A percentile compares a stretch with the other conserved stretches of the same genome.
phyloP scores from a whole-genome alignment of 306 rosid species.

The Gastrolobium bilobum region DNA sequence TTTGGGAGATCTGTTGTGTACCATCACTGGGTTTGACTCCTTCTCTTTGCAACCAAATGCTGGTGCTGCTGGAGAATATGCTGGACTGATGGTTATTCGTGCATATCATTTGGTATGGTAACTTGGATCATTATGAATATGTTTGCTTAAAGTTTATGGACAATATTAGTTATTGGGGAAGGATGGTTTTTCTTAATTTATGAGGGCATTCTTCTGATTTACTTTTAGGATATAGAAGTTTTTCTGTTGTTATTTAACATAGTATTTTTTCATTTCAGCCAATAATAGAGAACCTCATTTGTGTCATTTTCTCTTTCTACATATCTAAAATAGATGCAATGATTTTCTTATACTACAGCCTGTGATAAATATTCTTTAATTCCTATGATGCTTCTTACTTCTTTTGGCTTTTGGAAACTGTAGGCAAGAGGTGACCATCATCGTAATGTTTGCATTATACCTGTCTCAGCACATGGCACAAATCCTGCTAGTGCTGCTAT shows the following conservation, averaged over 20 bases:
- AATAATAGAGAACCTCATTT: not conserved
- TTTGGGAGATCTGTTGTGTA: conserved; percentile 86
- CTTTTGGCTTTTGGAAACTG: conserved; percentile 50
- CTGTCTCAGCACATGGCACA: conserved; percentile 99
- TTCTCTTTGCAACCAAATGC: conserved; percentile 99
- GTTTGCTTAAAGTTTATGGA: conserved; percentile 32
- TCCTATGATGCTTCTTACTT: conserved; percentile 35
- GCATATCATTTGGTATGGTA: conserved; percentile 87
- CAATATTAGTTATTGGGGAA: not conserved
- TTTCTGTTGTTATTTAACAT: conserved; percentile 17
- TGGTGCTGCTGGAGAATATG: conserved; percentile 99
- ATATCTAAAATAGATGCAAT: conserved; percentile 35
- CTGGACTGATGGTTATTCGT: conserved; percentile 99
- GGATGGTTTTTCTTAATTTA: not conserved
- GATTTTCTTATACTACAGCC: conserved; percentile 15
- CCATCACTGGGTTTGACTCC: conserved; percentile 96
- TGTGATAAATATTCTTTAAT: conserved; percentile 12
- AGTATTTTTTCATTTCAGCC: conserved; percentile 31
- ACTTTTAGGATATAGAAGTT: conserved; percentile 23
- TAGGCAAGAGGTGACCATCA: conserved; percentile 97
- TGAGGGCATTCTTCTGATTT: conserved; percentile 14
- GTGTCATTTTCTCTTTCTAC: conserved; percentile 39
- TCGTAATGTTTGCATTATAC: conserved; percentile 96
- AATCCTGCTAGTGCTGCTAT: conserved; percentile 99
- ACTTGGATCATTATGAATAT: conserved; percentile 34